Conservation (phyloP, 805 yeast genomes). For the Pichia manshurica region DNA sequence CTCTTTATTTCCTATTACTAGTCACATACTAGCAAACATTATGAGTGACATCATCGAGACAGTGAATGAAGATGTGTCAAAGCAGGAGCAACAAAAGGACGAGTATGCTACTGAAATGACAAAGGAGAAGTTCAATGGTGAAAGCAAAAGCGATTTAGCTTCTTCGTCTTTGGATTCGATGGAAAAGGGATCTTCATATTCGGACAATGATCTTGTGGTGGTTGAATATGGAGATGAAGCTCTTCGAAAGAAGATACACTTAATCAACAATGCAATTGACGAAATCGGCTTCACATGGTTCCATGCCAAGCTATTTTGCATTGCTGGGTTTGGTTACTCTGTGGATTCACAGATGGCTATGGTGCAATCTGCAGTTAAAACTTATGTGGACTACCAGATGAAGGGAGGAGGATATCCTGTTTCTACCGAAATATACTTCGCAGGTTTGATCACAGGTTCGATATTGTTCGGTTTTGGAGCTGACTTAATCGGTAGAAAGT, state of each 20-base stretch:
- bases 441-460: constrained; percentile 49
- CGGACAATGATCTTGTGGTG: constrained; percentile 16
- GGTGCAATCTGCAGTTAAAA: constrained; percentile 41
- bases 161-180: background rate
- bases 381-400: constrained; percentile 41
- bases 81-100: background rate
- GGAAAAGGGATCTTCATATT: background rate
- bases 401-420: constrained; percentile 40
- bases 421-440: constrained; percentile 41
- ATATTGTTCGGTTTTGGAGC: constrained; percentile 52
- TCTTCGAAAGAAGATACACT: constrained; percentile 35
- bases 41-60: background rate
- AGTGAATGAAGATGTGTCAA: background rate
- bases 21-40: background rate
- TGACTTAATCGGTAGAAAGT: constrained; percentile 48
- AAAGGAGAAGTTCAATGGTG: background rate
- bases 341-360: constrained; percentile 47
- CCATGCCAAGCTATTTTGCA: constrained; percentile 42
- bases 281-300: constrained; percentile 58
- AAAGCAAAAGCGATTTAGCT: background rate
- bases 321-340: constrained; percentile 54
- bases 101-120: background rate
- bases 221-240: constrained; percentile 32
- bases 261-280: constrained; percentile 50
- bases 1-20: background rate